Percentiles rank a stretch among this genome's conserved stretches.
Conservation (phyloP, 202 grass and related monocot species). For the Eragrostis tef region DNA sequence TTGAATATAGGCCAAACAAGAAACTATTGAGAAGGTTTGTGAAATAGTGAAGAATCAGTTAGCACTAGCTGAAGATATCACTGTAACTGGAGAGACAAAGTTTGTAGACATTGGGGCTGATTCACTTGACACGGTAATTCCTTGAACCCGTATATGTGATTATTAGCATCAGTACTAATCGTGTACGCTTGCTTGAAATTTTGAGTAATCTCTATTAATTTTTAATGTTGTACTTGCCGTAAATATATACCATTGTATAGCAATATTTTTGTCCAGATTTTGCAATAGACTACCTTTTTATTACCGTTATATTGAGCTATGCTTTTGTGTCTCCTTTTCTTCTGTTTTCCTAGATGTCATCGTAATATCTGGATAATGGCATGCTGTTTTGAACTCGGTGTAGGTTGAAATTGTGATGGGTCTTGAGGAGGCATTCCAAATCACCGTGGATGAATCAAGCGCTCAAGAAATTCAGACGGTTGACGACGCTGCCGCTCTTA, state of each 20-base stretch:
- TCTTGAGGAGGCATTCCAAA: conserved; percentile 64
- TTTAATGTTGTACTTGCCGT: background rate
- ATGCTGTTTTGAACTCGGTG: background rate
- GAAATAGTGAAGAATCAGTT: conserved; percentile 68
- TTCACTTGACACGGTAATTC: conserved; percentile 70
- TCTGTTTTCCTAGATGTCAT: background rate
- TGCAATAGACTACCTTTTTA: too few species aligned
- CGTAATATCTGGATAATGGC: background rate
- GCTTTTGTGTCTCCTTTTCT: too few species aligned
- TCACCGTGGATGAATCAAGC: conserved; percentile 60
- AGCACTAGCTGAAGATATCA: conserved; percentile 42
- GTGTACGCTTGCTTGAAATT: background rate
- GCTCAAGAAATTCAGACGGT: conserved; percentile 57
- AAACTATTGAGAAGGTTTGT: conserved; percentile 58
- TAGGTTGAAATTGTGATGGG: conserved; percentile 71
- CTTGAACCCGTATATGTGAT: background rate
- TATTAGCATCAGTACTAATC: background rate
- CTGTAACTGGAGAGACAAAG: conserved; percentile 52
- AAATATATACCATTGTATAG: background rate
- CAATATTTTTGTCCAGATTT: background rate
- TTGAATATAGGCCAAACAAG: conserved; percentile 56
- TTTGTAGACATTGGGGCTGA: conserved; percentile 61
- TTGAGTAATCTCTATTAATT: background rate
- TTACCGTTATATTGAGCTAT: too few species aligned
- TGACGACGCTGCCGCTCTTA: conserved; percentile 57